Base-by-base conservation (phyloP, 1,139 yeast species). In the Debaryomycetaceae sp. region DNA sequence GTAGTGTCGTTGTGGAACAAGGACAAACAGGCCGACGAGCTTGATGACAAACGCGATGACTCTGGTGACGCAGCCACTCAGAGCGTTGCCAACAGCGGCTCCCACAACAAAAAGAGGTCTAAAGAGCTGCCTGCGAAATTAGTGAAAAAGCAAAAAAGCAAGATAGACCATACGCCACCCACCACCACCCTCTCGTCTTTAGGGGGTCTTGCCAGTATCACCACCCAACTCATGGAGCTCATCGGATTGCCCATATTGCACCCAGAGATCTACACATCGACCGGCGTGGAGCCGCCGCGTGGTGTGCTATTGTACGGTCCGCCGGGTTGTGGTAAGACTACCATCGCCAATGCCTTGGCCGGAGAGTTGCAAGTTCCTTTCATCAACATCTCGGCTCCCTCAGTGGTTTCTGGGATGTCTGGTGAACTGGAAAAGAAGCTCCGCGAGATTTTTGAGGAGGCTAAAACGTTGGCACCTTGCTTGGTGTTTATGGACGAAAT, bases 351-450 rank as follows among this genome's bases (percentile, higher is more conserved):
- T 55, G 96, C 97, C 0, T 65, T 91, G 25, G 98, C 98, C 2
- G 95, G 96, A 18, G 96, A 91, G 50, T 66, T 91, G 26, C 85
- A 86, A 41, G 95, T 91, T 0, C 96, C 98, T 0, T 91, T 93
- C 49, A 77, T 91, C 18, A 82, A 83, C 30, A 72, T 91, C 1
- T 83, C 95, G 14, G 98, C 99, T 0, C 98, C 98, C 1, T 83
- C 96, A 1, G 86, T 93, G 5, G 97, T 91, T 0, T 84, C 96
- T 36, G 98, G 99, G n/a, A 91, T 91, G 98, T 85, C 96, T n/a
- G 98, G 98, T 27, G 99, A 91, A 56, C 80, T 93, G 37, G 98
- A 93, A 53, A 91, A 91, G 64, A 89, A 89, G 51, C 68, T 91
- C 12, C 68, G 98, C 40, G 98, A 91, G 40, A 67, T 91, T 24